phyloP scores from a whole-genome alignment of 2,329 filamentous ascomycete genomes.

The Phialophora macrospora region DNA sequence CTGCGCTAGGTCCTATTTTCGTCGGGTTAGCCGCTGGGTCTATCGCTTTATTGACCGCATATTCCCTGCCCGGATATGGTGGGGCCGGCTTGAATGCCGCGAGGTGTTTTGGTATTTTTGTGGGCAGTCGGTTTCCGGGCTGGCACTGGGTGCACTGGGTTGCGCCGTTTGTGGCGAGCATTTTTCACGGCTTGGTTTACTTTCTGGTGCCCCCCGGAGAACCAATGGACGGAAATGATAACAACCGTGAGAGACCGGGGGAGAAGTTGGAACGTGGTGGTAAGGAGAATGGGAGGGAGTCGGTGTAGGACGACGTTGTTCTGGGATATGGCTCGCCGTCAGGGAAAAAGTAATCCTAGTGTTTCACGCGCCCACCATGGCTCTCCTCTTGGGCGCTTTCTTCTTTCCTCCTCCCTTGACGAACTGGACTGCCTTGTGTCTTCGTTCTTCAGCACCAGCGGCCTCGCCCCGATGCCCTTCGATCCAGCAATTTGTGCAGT shows the following conservation, averaged over 20 bases:
- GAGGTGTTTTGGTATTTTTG: constrained; percentile 53
- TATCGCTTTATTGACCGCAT: constrained; percentile 47
- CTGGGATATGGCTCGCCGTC: neutral
- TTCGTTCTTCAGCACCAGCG: constrained; percentile 71
- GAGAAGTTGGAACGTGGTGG: constrained; percentile 7
- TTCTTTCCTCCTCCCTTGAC: constrained; percentile 37
- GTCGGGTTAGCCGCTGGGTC: constrained; percentile 52
- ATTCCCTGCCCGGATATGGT: constrained; percentile 49
- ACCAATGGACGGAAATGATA: neutral
- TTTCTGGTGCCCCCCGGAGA: constrained; percentile 37
- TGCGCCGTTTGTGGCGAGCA: constrained; percentile 42
- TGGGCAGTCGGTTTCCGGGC: constrained; percentile 42
- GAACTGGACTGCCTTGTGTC: constrained; percentile 70
- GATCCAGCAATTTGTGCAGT: constrained; percentile 78
- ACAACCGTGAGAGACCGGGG: neutral
- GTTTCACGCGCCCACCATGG: constrained; percentile 29
- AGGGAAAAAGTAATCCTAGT: constrained; percentile 1
- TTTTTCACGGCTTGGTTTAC: constrained; percentile 44
- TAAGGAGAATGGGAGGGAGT: constrained; percentile 21
- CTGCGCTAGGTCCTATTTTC: constrained; percentile 55
- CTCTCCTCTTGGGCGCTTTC: constrained; percentile 32
- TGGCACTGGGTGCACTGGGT: constrained; percentile 51
- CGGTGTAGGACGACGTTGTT: constrained; percentile 13
- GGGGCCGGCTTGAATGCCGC: constrained; percentile 54
- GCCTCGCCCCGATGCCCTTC: constrained; percentile 75